These are phyloP conservation scores for Kingdonia uniflora DNA, from an alignment of 164 flowering plant species.

Conservation along the genomic window DNA sequence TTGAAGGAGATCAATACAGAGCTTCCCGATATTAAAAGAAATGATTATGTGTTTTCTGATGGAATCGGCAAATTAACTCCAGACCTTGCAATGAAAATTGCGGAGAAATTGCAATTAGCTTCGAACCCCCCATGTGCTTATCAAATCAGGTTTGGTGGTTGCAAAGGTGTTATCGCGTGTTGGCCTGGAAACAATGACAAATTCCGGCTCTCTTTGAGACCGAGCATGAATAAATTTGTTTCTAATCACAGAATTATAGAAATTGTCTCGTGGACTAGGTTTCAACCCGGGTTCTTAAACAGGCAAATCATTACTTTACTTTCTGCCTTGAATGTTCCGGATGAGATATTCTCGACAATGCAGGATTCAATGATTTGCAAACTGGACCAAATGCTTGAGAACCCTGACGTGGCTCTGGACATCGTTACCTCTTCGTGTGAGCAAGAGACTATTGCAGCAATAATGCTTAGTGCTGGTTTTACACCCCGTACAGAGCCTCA, in stretches of 20 bases:
- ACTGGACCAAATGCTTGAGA: conserved; percentile 44
- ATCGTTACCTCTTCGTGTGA: conserved; percentile 75
- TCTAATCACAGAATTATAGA: conserved; percentile 67
- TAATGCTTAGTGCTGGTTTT: conserved; percentile 93
- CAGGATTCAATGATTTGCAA: conserved; percentile 65
- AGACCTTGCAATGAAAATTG: conserved; percentile 75
- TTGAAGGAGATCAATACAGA: conserved; percentile 27
- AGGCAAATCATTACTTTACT: conserved; percentile 79
- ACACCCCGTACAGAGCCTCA: conserved; percentile 74
- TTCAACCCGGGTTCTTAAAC: conserved; percentile 92
- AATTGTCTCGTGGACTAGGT: conserved; percentile 83
- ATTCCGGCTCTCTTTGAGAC: conserved; percentile 46
- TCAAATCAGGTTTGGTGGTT: conserved; percentile 91
- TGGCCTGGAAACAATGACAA: conserved; percentile 65
- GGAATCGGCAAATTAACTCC: conserved; percentile 82
- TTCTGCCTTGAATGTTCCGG: conserved; percentile 57
- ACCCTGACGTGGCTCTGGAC: conserved; percentile 72
- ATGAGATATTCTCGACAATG: conserved; percentile 64
- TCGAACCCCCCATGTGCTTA: conserved; percentile 64
- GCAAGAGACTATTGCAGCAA: conserved; percentile 67
- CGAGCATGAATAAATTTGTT: conserved; percentile 77
- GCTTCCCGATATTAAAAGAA: conserved; percentile 63
- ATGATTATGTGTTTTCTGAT: conserved; percentile 72
- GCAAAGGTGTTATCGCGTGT: conserved; percentile 83
- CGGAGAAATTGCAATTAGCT: conserved; percentile 50